A percentile compares a stretch with the other conserved stretches of the same genome.
These are phyloP conservation scores for Salix arbutifolia DNA, from an alignment of 345 rosid species.

Conservation along the genomic window DNA sequence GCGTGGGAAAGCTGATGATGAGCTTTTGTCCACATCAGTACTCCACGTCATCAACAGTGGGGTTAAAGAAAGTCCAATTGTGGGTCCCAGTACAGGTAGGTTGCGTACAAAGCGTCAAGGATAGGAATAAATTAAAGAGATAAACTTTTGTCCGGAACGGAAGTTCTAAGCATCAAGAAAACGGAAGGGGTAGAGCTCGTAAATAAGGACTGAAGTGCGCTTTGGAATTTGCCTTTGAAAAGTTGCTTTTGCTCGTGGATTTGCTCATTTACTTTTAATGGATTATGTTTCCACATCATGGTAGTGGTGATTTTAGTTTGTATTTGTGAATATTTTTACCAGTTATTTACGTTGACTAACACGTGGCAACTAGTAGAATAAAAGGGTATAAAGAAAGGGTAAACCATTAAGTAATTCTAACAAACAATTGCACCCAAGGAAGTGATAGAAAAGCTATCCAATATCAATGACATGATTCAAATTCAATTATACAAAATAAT, in stretches of 20 bases:
- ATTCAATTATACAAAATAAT: not conserved
- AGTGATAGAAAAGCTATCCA: not conserved
- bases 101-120: conserved; percentile 31
- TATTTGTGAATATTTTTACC: not conserved
- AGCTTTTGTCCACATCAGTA: conserved; percentile 58
- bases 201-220: not conserved
- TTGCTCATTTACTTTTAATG: conserved; percentile 6
- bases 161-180: not conserved
- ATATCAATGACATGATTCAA: not conserved
- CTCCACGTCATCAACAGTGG: conserved; percentile 38
- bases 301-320: not conserved
- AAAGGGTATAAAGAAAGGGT: not conserved
- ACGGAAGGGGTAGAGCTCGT: not conserved
- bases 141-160: conserved; percentile 2
- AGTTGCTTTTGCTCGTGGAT: not conserved
- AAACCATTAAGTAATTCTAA: no score
- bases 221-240: conserved; percentile 21
- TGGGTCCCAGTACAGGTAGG: conserved; percentile 34
- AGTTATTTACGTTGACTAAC: not conserved
- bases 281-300: conserved; percentile 10
- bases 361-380: not conserved
- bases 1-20: conserved; percentile 50
- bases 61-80: conserved; percentile 7
- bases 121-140: conserved; percentile 10
- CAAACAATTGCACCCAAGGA: no score